Base-by-base conservation (phyloP, 352 stramenopile genomes). In the Phytophthora europaea region DNA sequence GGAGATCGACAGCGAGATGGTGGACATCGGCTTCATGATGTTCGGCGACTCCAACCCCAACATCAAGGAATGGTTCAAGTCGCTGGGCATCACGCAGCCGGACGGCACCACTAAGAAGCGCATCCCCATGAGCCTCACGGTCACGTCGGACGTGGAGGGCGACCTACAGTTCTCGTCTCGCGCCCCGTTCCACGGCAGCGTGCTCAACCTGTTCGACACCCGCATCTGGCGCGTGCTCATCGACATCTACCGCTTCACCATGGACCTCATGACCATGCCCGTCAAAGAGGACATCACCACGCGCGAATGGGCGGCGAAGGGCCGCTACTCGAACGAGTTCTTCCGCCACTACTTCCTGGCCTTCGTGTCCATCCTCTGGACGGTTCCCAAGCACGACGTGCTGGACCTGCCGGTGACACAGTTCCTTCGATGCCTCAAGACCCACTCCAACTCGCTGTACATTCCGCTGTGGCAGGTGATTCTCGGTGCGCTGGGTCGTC, bases 21-120 rank as follows among this genome's bases (percentile, higher is more conserved):
- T 96, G 16, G 89, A 96, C 72, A 85, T 96, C 43, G 89, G 89
- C 72, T 96, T 96, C 78, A 96, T 96, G 89, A 96, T 96, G 89
- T 96, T 93, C 58, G 89, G 89, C 26, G 89, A 96, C 73, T 96
- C 89, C 75, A 96, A 96, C 81, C 89, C 89, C 55, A 96, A 96
- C 83, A 96, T 96, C 71, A 96, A 96, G 79, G 85, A 90, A 60
- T 96, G 89, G 89, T 96, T 96, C 76, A 90, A 94, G 79, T 88
- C 82, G 50, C 88, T 96, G 38, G 89, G 89, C 54, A 79, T 96
- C 72, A 96, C 89, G 31, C 75, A 96, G 67, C 84, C 89, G n/a
- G 78, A 96, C 62, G 89, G 89, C 54, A 95, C 89, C 61, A 96
- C 89, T 47, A 90, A 90, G 65, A 95, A 90, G 82, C 88, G 88